Conservation (phyloP, 305 asterid species). For the Solanum aculeatissimum region DNA sequence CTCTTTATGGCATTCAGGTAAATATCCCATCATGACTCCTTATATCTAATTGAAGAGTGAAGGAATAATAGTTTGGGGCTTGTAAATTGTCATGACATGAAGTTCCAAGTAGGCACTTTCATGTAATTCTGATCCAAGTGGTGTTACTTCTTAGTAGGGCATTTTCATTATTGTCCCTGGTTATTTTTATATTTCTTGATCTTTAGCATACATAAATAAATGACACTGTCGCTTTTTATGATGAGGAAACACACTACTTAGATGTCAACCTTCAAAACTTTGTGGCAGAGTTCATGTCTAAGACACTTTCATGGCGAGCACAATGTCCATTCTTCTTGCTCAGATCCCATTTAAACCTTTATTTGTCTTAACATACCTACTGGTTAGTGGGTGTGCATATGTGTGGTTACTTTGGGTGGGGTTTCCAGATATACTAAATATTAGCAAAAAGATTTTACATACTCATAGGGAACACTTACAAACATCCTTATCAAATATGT, state of each 20-base stretch:
- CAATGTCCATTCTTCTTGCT: neutral
- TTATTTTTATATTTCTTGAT: neutral
- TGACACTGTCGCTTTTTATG: neutral
- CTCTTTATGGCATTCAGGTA: constrained; percentile 90
- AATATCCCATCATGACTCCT: neutral
- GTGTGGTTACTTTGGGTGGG: neutral
- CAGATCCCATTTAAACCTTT: neutral
- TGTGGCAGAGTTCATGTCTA: neutral
- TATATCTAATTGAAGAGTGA: neutral
- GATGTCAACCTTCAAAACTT: neutral
- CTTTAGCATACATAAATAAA: neutral
- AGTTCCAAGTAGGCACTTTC: neutral
- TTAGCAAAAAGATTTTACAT: neutral
- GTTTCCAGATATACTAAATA: neutral
- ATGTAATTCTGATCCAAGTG: neutral
- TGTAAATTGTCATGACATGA: neutral
- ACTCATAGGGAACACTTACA: neutral
- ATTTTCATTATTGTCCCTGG: neutral
- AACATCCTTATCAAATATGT: too few species aligned
- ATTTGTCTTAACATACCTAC: neutral
- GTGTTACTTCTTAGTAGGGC: neutral
- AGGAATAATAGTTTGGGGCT: neutral
- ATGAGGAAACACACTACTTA: neutral
- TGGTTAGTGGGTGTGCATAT: neutral
- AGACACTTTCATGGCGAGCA: neutral